Conservation (phyloP, 2,329 filamentous ascomycete species). For the Sporothrix brunneoviolacea region DNA sequence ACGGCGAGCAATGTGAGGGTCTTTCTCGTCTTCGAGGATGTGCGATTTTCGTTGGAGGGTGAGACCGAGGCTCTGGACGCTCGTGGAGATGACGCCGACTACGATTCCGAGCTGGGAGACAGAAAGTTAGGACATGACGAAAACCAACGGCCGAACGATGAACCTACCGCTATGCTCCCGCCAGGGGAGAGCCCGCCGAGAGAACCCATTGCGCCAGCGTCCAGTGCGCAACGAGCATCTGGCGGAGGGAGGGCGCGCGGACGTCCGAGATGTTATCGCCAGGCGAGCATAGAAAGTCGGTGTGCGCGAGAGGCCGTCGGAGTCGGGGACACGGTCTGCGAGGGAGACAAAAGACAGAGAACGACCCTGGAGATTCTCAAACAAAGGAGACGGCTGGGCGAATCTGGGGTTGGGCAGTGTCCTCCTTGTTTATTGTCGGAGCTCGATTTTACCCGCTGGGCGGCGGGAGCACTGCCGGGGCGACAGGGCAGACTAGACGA, state of each 20-base stretch:
- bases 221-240: constrained; percentile 38
- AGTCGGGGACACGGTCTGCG: constrained; percentile 23
- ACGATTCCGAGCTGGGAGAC: constrained; percentile 71
- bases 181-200: constrained; percentile 70
- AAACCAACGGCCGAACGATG: not conserved
- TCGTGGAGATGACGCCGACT: constrained; percentile 88
- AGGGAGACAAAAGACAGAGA: constrained; percentile 15
- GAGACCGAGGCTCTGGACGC: constrained; percentile 87
- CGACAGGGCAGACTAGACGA: constrained; percentile 1
- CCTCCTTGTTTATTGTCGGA: constrained; percentile 3
- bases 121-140: not conserved
- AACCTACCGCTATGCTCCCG: constrained; percentile 66
- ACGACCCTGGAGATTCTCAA: not conserved
- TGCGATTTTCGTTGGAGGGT: constrained; percentile 97
- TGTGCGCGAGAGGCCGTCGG: not conserved
- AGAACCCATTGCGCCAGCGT: constrained; percentile 55
- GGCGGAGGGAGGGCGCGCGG: constrained; percentile 22
- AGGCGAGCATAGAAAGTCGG: constrained; percentile 12
- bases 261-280: constrained; percentile 7
- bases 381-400: not conserved
- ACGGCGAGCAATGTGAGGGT: constrained; percentile 66
- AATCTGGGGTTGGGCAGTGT: not conserved
- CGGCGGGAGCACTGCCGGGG: not conserved
- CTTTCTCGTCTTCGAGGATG: constrained; percentile 93
- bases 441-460: constrained; percentile 3